phyloP scores from a whole-genome alignment of 345 rosid species.

The Brassica juncea region DNA sequence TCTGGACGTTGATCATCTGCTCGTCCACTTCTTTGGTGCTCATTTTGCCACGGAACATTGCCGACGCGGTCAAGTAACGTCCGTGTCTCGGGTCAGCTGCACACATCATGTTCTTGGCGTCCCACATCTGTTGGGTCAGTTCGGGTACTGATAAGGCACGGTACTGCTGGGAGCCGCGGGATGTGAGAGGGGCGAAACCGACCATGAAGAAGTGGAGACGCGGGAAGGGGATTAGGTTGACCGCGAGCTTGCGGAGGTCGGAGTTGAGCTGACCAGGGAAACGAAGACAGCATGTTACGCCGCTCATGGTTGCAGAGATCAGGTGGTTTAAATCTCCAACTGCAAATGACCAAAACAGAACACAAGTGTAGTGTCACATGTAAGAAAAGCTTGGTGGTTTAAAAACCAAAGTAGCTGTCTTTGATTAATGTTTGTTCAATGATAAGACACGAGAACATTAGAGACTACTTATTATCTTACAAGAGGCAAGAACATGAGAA shows the following conservation, averaged over 20 bases:
- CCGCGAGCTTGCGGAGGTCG: constrained; percentile 51
- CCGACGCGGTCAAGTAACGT: constrained; percentile 2
- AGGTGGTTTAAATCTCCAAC: constrained; percentile 56
- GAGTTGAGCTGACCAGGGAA: constrained; percentile 62
- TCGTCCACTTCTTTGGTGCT: not conserved
- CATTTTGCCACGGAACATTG: not conserved
- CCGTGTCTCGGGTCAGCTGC: constrained; percentile 56
- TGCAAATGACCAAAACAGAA: constrained; percentile 13
- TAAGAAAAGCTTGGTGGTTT: not conserved
- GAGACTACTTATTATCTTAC: not conserved
- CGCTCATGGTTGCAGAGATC: constrained; percentile 60
- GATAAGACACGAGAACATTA: constrained; percentile 2
- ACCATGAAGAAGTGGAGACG: constrained; percentile 61
- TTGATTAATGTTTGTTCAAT: not conserved
- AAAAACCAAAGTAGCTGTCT: not conserved
- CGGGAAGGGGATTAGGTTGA: constrained; percentile 52
- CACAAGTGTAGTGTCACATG: not conserved
- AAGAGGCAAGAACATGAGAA: constrained; percentile 9
- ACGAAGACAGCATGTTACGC: constrained; percentile 58
- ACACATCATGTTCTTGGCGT: constrained; percentile 55
- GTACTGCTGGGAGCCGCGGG: constrained; percentile 50
- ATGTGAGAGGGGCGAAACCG: constrained; percentile 55
- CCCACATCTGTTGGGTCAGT: constrained; percentile 55
- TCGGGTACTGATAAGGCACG: constrained; percentile 48
- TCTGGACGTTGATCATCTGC: not conserved